phyloP scores from a whole-genome alignment of 1,284 basidiomycete species.

The Sutorius eximius region DNA sequence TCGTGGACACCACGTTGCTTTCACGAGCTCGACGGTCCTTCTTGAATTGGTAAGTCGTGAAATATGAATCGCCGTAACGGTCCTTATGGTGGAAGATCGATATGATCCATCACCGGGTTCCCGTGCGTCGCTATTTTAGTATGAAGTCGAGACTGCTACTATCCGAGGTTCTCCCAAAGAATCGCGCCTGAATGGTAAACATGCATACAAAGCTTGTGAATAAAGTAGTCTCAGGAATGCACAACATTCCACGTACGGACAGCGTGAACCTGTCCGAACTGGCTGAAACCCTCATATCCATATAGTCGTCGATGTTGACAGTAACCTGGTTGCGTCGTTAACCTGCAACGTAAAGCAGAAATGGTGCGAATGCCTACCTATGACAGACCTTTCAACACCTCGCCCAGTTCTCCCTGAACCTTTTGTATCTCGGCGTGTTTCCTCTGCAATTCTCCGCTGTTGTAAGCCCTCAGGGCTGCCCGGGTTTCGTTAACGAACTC shows the following conservation, averaged over 20 bases:
- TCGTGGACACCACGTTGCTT: constrained; percentile 25
- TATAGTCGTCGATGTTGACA: background rate
- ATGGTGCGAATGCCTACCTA: constrained; percentile 18
- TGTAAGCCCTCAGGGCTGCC: constrained; percentile 54
- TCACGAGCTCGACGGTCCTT: constrained; percentile 12
- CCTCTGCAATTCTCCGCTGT: constrained; percentile 49
- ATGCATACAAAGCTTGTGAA: background rate
- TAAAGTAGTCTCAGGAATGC: background rate
- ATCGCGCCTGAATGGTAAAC: background rate
- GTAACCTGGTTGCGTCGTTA: constrained; percentile 1
- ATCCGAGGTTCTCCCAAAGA: background rate
- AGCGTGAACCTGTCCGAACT: background rate
- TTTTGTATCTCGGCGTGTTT: constrained; percentile 49
- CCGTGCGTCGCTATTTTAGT: constrained; percentile 11
- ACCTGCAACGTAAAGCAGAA: background rate
- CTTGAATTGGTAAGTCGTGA: constrained; percentile 26
- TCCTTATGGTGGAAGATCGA: constrained; percentile 12
- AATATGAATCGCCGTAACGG: constrained; percentile 13
- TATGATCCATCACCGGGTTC: constrained; percentile 17
- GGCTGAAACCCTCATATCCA: background rate
- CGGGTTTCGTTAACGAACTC: constrained; percentile 51
- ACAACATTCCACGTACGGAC: background rate
- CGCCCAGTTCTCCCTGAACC: constrained; percentile 44
- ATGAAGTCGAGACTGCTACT: background rate
- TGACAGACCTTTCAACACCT: constrained; percentile 31